Evolutionary conservation across 2,329 filamentous ascomycete genomes (phyloP).

Genomic region (Fusarium sp.): DNA sequence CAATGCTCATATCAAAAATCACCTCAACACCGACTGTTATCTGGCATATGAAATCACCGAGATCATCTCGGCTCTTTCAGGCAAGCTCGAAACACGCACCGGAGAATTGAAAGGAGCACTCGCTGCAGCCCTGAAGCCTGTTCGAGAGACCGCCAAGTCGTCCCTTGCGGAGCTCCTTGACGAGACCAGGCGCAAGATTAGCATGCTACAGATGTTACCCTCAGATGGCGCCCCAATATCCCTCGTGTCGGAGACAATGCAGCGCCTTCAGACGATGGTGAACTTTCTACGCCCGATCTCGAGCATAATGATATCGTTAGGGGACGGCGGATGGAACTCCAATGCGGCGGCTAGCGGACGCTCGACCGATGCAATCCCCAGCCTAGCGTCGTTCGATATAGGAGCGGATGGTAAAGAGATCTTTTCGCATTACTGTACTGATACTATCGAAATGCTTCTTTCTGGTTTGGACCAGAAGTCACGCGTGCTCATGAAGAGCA

Average conservation of each 20-base stretch:
- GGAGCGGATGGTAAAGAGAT: constrained; percentile 88
- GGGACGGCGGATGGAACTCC: constrained; percentile 88
- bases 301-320: constrained; percentile 89
- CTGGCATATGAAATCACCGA: constrained; percentile 96
- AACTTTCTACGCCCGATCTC: constrained; percentile 86
- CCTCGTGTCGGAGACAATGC: constrained; percentile 85
- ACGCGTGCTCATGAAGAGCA: constrained; percentile 76
- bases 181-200: constrained; percentile 78
- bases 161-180: constrained; percentile 86
- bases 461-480: constrained; percentile 79
- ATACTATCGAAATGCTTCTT: constrained; percentile 86
- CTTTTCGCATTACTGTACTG: constrained; percentile 88
- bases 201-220: constrained; percentile 73
- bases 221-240: constrained; percentile 81
- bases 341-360: constrained; percentile 60
- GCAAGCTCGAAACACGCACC: constrained; percentile 81
- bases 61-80: constrained; percentile 82
- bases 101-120: constrained; percentile 87
- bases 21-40: constrained; percentile 91
- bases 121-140: constrained; percentile 85
- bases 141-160: constrained; percentile 89
- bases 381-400: constrained; percentile 83
- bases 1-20: constrained; percentile 87
- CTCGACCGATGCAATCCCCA: constrained; percentile 72
- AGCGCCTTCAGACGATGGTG: constrained; percentile 85